Base-by-base conservation (phyloP, 2,329 filamentous ascomycete genomes). In the Calonectria multiphialidica region DNA sequence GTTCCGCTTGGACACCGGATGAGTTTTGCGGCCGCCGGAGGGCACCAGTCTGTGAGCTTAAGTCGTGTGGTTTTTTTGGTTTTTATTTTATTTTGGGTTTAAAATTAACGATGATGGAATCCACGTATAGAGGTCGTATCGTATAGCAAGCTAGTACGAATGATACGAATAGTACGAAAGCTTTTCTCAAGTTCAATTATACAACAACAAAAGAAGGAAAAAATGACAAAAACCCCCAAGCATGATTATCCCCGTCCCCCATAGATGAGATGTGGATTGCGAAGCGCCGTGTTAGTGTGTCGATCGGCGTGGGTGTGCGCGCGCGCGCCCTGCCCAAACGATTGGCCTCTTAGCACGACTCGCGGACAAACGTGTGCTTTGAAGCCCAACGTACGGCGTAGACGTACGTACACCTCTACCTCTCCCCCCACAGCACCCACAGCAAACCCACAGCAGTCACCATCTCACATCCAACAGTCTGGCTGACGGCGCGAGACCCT, bases 201-300 rank as follows among this genome's bases (percentile, higher is more conserved):
- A n/a, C n/a, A 30, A 30, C 1, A 30, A 5, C 5, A 30, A 8
- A 30, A 30, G 28, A 30, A 30, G 28, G 13, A 40, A 40, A 40
- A 40, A 40, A 40, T 2, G 13, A 13, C 5, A 50, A 18, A 23
- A 28, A 50, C 15, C 3, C 18, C 47, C 3, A 30, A 23, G 16
- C 15, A 18, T 40, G n/a, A 59, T 59, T 37, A 21, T 15, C 1
- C 28, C 28, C 28, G 5, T 40, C 21, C 1, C 28, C 28, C 28
- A 5, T 40, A 18, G 35, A 40, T 59, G 53, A 59, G 33, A 59
- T 59, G 37, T 40, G 6, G 8, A 23, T 6, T 6, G 35, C 7
- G n/a, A 59, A 40, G 53, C 53, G 53, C 53, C 53, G 53, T 21
- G 12, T 59, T 59, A 59, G 53, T 59, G 53, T 59, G 53, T 59